phyloP scores from a whole-genome alignment of 2,329 filamentous ascomycete genomes.

The Metarhizium guizhouense region DNA sequence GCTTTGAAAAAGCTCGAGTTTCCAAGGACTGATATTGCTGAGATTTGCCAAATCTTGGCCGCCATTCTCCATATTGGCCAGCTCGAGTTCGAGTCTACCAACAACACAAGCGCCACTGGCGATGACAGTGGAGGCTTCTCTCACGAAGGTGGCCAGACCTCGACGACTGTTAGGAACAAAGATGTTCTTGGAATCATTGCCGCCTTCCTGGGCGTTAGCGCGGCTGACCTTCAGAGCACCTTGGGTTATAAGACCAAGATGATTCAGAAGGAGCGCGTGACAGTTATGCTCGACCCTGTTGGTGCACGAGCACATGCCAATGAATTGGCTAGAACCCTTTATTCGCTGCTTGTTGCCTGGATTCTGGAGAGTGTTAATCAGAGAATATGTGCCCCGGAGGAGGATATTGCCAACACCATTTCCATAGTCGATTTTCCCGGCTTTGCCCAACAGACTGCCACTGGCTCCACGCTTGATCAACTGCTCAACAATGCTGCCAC shows the following conservation, averaged over 20 bases:
- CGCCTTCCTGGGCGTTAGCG: conserved; percentile 84
- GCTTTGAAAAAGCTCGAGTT: conserved; percentile 92
- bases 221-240: conserved; percentile 74
- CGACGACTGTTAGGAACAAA: conserved; percentile 88
- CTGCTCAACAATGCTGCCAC: conserved; percentile 90
- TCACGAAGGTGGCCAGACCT: conserved; percentile 79
- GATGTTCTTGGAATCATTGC: conserved; percentile 79
- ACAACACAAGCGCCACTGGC: conserved; percentile 66
- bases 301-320: conserved; percentile 89
- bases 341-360: conserved; percentile 88
- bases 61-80: conserved; percentile 96
- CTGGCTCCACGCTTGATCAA: conserved; percentile 81
- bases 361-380: conserved; percentile 92
- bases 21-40: conserved; percentile 83
- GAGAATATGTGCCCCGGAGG: conserved; percentile 76
- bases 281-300: conserved; percentile 89
- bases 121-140: conserved; percentile 96
- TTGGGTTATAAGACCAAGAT: conserved; percentile 96
- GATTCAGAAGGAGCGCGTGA: conserved; percentile 92
- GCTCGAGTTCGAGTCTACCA: conserved; percentile 80
- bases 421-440: conserved; percentile 95
- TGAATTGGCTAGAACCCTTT: conserved; percentile 85
- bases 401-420: conserved; percentile 84
- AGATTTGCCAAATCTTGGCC: conserved; percentile 91
- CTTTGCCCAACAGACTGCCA: conserved; percentile 77